Conservation (phyloP, 1,139 yeast genomes). For the Pichia sp. region DNA sequence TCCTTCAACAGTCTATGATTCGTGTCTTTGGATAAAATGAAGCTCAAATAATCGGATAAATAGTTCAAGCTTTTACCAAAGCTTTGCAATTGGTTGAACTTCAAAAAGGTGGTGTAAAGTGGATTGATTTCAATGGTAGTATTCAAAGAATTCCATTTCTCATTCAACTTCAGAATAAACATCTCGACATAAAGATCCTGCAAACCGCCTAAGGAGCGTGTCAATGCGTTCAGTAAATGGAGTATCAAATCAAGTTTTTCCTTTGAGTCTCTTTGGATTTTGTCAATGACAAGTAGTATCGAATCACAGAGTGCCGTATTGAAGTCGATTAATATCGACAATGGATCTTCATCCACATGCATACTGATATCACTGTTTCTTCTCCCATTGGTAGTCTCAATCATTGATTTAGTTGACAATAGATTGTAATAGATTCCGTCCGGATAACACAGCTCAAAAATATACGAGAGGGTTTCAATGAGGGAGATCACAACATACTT, state of each 20-base stretch:
- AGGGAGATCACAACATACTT: slow-evolving; percentile 34
- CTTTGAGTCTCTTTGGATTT: background rate
- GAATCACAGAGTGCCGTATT: slow-evolving; percentile 12
- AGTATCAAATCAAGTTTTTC: slow-evolving; percentile 3
- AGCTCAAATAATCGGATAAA: slow-evolving; percentile 31
- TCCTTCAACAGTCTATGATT: slow-evolving; percentile 46
- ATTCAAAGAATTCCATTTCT: slow-evolving; percentile 12
- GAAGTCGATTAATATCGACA: slow-evolving; percentile 6
- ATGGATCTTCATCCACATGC: slow-evolving; percentile 24
- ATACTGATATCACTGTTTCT: slow-evolving; percentile 24
- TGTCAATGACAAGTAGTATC: slow-evolving; percentile 1
- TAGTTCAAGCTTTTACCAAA: slow-evolving; percentile 26
- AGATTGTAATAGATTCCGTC: slow-evolving; percentile 25
- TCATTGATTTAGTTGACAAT: slow-evolving; percentile 17
- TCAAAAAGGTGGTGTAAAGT: slow-evolving; percentile 26
- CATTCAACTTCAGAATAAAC: slow-evolving; percentile 12
- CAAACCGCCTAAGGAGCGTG: slow-evolving; percentile 18
- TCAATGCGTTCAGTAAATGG: slow-evolving; percentile 11
- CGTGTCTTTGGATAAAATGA: slow-evolving; percentile 33
- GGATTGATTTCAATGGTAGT: slow-evolving; percentile 24
- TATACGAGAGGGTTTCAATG: slow-evolving; percentile 27
- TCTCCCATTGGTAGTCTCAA: slow-evolving; percentile 15
- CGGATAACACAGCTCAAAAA: slow-evolving; percentile 22
- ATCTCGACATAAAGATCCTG: slow-evolving; percentile 15
- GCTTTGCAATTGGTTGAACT: slow-evolving; percentile 21